A percentile compares a stretch with the other conserved stretches of the same genome.
Conservation (phyloP, 2,329 filamentous ascomycete species). For the Arthrobotrys pseudoclavata region DNA sequence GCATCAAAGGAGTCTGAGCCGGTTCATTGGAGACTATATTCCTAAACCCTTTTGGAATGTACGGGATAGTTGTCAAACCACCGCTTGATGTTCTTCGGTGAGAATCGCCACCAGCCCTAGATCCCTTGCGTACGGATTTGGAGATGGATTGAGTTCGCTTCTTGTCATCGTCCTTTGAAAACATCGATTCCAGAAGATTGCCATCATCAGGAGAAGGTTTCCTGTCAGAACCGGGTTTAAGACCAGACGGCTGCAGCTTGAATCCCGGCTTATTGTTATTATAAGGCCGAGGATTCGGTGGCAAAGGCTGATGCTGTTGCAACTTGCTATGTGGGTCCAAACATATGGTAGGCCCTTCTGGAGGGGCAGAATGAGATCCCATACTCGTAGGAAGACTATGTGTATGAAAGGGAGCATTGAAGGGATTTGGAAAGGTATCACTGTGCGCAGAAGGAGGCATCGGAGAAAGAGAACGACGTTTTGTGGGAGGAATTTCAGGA, state of each 20-base stretch:
- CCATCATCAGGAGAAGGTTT: conserved; percentile 48
- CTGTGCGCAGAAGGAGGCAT: conserved; percentile 52
- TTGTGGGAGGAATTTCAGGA: conserved; percentile 41
- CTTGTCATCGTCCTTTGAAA: conserved; percentile 46
- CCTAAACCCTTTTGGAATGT: conserved; percentile 57
- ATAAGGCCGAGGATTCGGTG: conserved; percentile 44
- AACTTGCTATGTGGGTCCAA: conserved; percentile 43
- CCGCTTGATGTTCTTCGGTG: conserved; percentile 47
- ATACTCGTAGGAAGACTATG: conserved; percentile 41
- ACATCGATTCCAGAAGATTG: conserved; percentile 26
- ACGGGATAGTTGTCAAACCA: conserved; percentile 53
- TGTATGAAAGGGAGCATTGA: conserved; percentile 54
- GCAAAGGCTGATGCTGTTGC: neutral
- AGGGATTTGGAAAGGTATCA: conserved; percentile 52
- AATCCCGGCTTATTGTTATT: conserved; percentile 38
- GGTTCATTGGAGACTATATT: conserved; percentile 56
- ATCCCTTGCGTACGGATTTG: conserved; percentile 46
- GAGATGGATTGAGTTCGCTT: conserved; percentile 40
- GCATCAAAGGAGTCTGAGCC: conserved; percentile 55
- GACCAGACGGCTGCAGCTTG: conserved; percentile 38
- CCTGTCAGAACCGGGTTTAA: conserved; percentile 33
- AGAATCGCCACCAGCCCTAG: conserved; percentile 44
- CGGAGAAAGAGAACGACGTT: conserved; percentile 52
- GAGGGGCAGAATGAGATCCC: conserved; percentile 38
- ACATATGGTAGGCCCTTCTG: conserved; percentile 29